Conservation (phyloP, 805 yeast genomes). For the Crinitomyces ghanaensis region DNA sequence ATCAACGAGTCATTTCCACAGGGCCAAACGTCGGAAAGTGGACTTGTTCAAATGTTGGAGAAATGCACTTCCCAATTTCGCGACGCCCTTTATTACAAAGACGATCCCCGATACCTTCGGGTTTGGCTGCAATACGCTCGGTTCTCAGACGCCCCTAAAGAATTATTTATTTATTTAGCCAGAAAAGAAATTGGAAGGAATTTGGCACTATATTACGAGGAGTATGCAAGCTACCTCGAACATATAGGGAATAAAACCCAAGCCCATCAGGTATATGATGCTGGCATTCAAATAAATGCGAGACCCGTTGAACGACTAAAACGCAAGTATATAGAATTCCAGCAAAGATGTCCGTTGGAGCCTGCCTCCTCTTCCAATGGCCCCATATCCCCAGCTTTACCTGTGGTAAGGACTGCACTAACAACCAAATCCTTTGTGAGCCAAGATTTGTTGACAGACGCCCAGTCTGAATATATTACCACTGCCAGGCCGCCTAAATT, state of each 20-base stretch:
- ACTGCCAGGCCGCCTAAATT: constrained; percentile 24
- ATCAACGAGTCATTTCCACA: constrained; percentile 44
- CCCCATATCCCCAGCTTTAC: constrained; percentile 29
- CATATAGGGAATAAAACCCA: constrained; percentile 33
- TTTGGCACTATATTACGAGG: constrained; percentile 66
- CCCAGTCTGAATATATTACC: constrained; percentile 2
- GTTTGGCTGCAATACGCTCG: constrained; percentile 74
- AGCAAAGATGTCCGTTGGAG: constrained; percentile 26
- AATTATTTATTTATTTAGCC: constrained; percentile 58
- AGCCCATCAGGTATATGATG: constrained; percentile 47
- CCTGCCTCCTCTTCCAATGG: constrained; percentile 18
- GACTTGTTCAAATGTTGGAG: constrained; percentile 54
- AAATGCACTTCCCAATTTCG: constrained; percentile 59
- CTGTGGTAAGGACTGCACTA: constrained; percentile 25
- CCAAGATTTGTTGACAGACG: constrained; percentile 12
- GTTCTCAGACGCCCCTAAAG: constrained; percentile 57
- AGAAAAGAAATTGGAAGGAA: constrained; percentile 58
- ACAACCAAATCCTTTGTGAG: constrained; percentile 34
- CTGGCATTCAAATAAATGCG: constrained; percentile 51
- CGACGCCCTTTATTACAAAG: constrained; percentile 54
- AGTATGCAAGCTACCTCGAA: constrained; percentile 58
- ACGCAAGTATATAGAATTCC: constrained; percentile 35
- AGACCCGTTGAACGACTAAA: constrained; percentile 46
- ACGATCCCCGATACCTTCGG: constrained; percentile 70
- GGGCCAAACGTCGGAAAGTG: constrained; percentile 52